Conservation (phyloP, 202 grass and related monocot species). For the Schoenoplectus tabernaemontani region DNA sequence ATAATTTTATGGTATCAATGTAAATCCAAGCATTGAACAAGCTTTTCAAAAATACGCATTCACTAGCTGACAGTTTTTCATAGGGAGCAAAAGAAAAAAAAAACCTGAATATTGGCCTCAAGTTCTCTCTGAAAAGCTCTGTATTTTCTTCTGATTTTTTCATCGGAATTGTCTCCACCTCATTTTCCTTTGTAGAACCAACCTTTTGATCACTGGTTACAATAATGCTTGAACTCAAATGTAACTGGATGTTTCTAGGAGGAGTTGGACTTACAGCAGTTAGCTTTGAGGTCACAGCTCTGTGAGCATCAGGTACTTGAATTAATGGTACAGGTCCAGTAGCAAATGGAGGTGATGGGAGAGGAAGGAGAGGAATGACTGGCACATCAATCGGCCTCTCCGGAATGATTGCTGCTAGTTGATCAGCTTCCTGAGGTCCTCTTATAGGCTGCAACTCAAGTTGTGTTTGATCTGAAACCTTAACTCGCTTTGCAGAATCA, state of each 20-base stretch:
- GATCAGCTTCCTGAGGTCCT: background rate
- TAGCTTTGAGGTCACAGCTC: background rate
- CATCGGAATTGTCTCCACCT: background rate
- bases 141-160: slow-evolving; percentile 17
- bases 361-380: background rate
- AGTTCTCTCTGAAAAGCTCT: slow-evolving; percentile 46
- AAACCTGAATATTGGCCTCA: slow-evolving; percentile 67
- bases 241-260: background rate
- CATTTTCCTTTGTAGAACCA: background rate
- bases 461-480: slow-evolving; percentile 8
- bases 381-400: background rate
- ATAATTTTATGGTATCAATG: background rate
- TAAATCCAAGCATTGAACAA: background rate
- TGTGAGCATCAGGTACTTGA: background rate
- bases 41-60: background rate
- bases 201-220: background rate
- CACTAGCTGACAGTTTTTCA: no score
- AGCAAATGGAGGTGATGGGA: background rate
- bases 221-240: background rate
- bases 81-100: no score
- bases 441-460: background rate
- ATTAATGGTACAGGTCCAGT: background rate
- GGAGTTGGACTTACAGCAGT: background rate
- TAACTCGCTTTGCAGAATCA: slow-evolving; percentile 6
- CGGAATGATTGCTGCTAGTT: background rate